Percentiles rank a stretch among this genome's conserved stretches.
These are phyloP conservation scores for Luffa acutangula DNA, from an alignment of 306 rosid genomes.

Conservation along the genomic window DNA sequence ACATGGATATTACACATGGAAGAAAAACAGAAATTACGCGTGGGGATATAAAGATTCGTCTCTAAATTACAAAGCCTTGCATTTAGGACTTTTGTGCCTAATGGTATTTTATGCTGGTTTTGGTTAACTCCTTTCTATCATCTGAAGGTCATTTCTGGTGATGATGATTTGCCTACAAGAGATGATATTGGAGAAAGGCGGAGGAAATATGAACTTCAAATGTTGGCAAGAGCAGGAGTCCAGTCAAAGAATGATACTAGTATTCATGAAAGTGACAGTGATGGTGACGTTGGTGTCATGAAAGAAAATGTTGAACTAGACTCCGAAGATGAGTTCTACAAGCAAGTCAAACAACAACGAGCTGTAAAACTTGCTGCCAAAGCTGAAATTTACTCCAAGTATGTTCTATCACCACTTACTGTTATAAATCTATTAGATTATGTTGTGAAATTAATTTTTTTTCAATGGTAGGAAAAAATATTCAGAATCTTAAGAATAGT, in stretches of 20 bases:
- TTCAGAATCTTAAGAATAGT: too few species aligned
- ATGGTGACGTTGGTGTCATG: conserved; percentile 23
- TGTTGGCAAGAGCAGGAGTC: conserved; percentile 62
- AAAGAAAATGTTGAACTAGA: conserved; percentile 31
- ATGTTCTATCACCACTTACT: not conserved
- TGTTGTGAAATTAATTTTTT: too few species aligned
- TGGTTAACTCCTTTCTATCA: conserved; percentile 5
- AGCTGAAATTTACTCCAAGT: conserved; percentile 48
- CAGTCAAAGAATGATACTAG: conserved; percentile 29
- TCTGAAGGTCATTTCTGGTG: conserved; percentile 70
- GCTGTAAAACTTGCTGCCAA: conserved; percentile 62
- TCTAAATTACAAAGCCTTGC: not conserved
- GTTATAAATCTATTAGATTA: not conserved
- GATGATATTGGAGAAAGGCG: conserved; percentile 72
- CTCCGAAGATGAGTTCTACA: conserved; percentile 59
- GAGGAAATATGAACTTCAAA: conserved; percentile 48
- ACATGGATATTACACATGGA: not conserved
- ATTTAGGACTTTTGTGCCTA: not conserved
- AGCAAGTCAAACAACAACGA: conserved; percentile 40
- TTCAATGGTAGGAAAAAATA: too few species aligned
- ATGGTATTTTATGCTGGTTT: not conserved
- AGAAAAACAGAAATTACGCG: not conserved
- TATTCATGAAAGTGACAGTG: conserved; percentile 23
- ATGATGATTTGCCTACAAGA: conserved; percentile 79
- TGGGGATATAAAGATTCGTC: not conserved